These are phyloP conservation scores for Liquidambar formosana DNA, from an alignment of 164 flowering plant species.

Conservation along the genomic window DNA sequence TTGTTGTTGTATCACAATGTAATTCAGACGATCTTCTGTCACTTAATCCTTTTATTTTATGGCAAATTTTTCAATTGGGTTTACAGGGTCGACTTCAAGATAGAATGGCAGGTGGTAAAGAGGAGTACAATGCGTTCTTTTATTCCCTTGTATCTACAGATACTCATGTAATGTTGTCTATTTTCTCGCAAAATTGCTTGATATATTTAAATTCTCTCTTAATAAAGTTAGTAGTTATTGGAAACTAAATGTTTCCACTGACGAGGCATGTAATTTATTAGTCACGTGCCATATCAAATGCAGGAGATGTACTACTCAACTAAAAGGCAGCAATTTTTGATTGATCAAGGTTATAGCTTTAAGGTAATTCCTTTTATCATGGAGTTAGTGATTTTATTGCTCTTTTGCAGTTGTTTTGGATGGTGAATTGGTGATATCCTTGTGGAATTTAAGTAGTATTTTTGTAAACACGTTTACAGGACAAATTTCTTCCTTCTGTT, in stretches of 20 bases:
- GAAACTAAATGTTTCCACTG: not conserved
- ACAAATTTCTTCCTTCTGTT: too few species aligned
- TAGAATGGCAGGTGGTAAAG: conserved; percentile 97
- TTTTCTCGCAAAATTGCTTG: not conserved
- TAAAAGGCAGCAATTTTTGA: conserved; percentile 95
- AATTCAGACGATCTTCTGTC: not conserved
- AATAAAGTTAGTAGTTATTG: not conserved
- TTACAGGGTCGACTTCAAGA: conserved; percentile 85
- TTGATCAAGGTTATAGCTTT: conserved; percentile 98
- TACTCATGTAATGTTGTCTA: conserved; percentile 66
- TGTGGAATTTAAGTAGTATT: too few species aligned
- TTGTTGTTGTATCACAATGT: not conserved
- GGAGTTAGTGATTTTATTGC: not conserved
- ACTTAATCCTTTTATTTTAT: not conserved
- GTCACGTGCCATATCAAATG: not conserved
- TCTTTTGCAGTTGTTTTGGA: too few species aligned
- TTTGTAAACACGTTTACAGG: too few species aligned
- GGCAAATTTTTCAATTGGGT: not conserved
- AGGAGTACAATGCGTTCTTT: conserved; percentile 97
- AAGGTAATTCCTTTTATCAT: conserved; percentile 53
- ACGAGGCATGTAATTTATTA: not conserved
- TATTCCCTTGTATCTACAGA: conserved; percentile 97
- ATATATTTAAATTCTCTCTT: not conserved
- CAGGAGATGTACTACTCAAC: conserved; percentile 76
- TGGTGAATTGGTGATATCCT: too few species aligned